A percentile compares a stretch with the other conserved stretches of the same genome.
Conservation (phyloP, 768 basidiomycete genomes). For the Amanita molliuscula region DNA sequence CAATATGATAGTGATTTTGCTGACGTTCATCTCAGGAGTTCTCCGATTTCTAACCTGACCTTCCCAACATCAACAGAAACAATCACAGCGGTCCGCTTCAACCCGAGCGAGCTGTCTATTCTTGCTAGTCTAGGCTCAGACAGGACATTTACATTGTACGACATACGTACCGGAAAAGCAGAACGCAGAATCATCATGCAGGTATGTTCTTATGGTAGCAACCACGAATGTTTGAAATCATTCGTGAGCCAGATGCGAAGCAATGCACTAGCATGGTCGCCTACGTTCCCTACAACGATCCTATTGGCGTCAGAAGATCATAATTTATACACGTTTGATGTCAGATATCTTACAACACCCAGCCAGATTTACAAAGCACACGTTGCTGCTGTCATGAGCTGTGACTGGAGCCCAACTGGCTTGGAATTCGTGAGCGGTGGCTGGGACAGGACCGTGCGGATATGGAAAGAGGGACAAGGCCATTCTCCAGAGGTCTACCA, state of each 20-base stretch:
- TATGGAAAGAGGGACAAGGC: constrained; percentile 87
- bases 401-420: constrained; percentile 97
- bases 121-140: constrained; percentile 95
- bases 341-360: constrained; percentile 71
- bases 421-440: constrained; percentile 93
- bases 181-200: constrained; percentile 88
- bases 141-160: constrained; percentile 91
- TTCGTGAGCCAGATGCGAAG: constrained; percentile 54
- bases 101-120: constrained; percentile 87
- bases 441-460: constrained; percentile 89
- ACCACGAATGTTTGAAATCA: not conserved
- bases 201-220: constrained; percentile 26
- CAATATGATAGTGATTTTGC: not conserved
- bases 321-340: constrained; percentile 96
- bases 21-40: constrained; percentile 39
- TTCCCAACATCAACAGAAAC: constrained; percentile 87
- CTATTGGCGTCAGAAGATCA: constrained; percentile 98
- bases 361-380: constrained; percentile 96
- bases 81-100: constrained; percentile 82
- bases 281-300: constrained; percentile 85
- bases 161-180: constrained; percentile 94
- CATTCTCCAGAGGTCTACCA: constrained; percentile 86
- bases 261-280: constrained; percentile 91
- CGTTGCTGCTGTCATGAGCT: constrained; percentile 92
- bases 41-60: constrained; percentile 77